phyloP scores from a whole-genome alignment of 495 filamentous ascomycete genomes.

The Aspergillus incahuasiensis region DNA sequence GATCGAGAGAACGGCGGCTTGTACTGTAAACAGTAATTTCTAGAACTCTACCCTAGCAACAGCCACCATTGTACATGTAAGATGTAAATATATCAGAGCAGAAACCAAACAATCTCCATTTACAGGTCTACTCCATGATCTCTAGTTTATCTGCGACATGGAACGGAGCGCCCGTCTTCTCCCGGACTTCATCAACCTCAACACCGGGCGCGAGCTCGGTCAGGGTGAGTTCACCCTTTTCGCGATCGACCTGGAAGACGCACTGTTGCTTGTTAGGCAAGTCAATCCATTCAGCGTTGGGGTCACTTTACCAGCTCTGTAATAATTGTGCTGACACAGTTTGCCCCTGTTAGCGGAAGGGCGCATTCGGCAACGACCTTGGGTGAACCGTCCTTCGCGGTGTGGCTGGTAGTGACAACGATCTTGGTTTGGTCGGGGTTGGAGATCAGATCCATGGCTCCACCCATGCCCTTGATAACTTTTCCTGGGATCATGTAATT shows the following conservation, averaged over 20 bases:
- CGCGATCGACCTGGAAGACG: constrained; percentile 84
- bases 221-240: constrained; percentile 67
- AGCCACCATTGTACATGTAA: neutral
- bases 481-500: constrained; percentile 94
- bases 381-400: constrained; percentile 78
- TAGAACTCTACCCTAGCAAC: too few relatives aligned
- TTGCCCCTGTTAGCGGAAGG: constrained; percentile 79
- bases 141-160: constrained; percentile 64
- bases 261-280: constrained; percentile 33
- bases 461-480: constrained; percentile 86
- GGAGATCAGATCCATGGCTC: constrained; percentile 90
- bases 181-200: constrained; percentile 76
- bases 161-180: constrained; percentile 82
- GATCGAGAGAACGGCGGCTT: too few relatives aligned
- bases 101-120: neutral
- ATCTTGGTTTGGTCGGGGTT: constrained; percentile 85
- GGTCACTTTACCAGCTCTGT: constrained; percentile 86
- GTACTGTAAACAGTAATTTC: neutral
- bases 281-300: too few relatives aligned
- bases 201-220: constrained; percentile 82
- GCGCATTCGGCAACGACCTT: constrained; percentile 85
- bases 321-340: constrained; percentile 85
- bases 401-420: constrained; percentile 89
- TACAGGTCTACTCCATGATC: constrained; percentile 58
- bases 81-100: neutral